These are phyloP conservation scores for Hordeum pubiflorum DNA, from an alignment of 202 grass and related monocot species.

Conservation along the genomic window DNA sequence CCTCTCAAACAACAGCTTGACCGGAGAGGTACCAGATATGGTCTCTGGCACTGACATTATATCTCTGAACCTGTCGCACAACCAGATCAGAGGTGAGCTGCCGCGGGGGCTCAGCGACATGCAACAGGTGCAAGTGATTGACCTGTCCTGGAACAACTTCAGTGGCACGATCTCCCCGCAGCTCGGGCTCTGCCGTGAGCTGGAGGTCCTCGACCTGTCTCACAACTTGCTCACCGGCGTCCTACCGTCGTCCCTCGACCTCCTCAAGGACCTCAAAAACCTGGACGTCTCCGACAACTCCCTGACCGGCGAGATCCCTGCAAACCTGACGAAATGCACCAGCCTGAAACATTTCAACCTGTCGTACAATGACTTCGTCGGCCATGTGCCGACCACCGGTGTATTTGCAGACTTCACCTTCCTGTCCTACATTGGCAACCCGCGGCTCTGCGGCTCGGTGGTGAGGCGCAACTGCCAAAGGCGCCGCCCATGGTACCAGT, in stretches of 20 bases:
- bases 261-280: slow-evolving; percentile 36
- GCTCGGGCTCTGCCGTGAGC: slow-evolving; percentile 27
- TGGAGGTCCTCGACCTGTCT: slow-evolving; percentile 53
- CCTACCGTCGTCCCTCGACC: slow-evolving; percentile 28
- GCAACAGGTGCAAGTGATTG: slow-evolving; percentile 43
- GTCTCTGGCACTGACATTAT: slow-evolving; percentile 37
- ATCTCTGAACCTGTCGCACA: slow-evolving; percentile 67
- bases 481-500: slow-evolving; percentile 32
- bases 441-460: slow-evolving; percentile 39
- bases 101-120: slow-evolving; percentile 42
- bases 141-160: slow-evolving; percentile 79
- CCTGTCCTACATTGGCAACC: slow-evolving; percentile 64
- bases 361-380: slow-evolving; percentile 70
- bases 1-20: slow-evolving; percentile 57
- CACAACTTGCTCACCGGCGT: slow-evolving; percentile 58
- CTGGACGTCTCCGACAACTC: slow-evolving; percentile 73
- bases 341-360: slow-evolving; percentile 52
- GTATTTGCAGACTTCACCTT: slow-evolving; percentile 44
- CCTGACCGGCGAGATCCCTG: slow-evolving; percentile 55
- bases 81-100: slow-evolving; percentile 46
- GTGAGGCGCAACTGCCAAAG: slow-evolving; percentile 21
- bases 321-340: slow-evolving; percentile 39
- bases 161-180: slow-evolving; percentile 27
- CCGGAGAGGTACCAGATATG: slow-evolving; percentile 38
- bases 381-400: slow-evolving; percentile 40